Evolutionary conservation across 352 stramenopile species (phyloP).

Genomic region (Phytophthora cactorum): DNA sequence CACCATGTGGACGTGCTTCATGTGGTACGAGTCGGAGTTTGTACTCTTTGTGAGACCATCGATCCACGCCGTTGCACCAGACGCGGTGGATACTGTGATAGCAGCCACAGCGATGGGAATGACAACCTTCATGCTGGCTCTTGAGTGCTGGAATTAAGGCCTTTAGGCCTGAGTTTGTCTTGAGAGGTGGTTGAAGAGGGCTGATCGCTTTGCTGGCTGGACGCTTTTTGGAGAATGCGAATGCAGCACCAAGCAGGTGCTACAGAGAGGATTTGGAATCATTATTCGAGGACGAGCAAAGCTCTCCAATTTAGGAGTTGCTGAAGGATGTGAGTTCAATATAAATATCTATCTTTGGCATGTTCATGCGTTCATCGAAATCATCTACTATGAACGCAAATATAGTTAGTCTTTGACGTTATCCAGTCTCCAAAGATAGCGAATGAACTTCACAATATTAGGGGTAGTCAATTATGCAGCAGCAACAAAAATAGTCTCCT

Average conservation of each 20-base stretch:
- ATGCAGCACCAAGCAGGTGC: no score
- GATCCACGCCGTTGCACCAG: constrained; percentile 1
- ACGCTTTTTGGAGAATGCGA: constrained; percentile 2
- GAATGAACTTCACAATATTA: neutral
- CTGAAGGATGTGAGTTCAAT: no score
- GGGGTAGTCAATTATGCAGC: no score
- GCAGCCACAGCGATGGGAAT: constrained; percentile 13
- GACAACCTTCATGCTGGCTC: constrained; percentile 28
- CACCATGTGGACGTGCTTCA: constrained; percentile 41
- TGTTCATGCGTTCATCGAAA: no score
- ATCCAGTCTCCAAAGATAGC: neutral
- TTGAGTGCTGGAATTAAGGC: neutral
- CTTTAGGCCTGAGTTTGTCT: neutral
- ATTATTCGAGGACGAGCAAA: no score
- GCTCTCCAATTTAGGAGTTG: no score
- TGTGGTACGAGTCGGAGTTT: constrained; percentile 34
- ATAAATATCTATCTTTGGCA: no score
- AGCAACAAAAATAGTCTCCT: no score
- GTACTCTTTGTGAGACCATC: constrained; percentile 3
- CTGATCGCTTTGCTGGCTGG: constrained; percentile 1
- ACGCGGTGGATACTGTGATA: constrained; percentile 1
- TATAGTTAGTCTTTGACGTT: no score
- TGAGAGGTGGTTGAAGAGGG: neutral
- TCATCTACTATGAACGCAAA: no score
- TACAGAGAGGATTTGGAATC: no score